Evolutionary conservation across 495 filamentous ascomycete species (phyloP), one percentile per base, ranked within the genome.

Genomic region (Neurospora sp.): DNA sequence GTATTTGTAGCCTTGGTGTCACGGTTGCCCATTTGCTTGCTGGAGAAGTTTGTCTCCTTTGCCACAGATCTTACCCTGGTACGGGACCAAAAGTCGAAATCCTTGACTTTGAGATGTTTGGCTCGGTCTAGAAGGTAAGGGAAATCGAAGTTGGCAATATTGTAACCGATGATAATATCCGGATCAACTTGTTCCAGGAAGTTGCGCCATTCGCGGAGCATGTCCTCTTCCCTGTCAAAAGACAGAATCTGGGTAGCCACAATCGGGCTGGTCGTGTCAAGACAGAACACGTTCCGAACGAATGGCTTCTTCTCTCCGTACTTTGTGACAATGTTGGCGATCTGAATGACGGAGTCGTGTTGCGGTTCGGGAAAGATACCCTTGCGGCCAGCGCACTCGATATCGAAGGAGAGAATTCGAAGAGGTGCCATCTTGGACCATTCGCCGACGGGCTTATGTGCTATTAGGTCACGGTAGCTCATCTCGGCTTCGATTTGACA

Each of bases 361-460:
- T 94, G 86, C 27, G 96, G 88, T 81, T 98, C 95, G 4, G 96
- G 96, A 79, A 99, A 99, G 78, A 99, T 90, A 45, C 96, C 96
- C 81, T 98, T 97, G 74, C 96, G 92, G 37, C 96, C 96, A 73
- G 96, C 96, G 79, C 96, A 99, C 80, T 99, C 96, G 75, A 99
- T 99, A 88, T 99, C 96, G 75, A 99, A 98, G 3, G 94, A 98
- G 16, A 99, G 81, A 70, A 97, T 90, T 44, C 96, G 89, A 22
- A 99, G 84, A 1, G 96, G 96, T 0, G 96, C 96, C 93, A 99
- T 98, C 82, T 97, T 99, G 10, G 93, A 93, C 93, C 96, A 99
- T 79, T 98, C 96, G 4, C 94, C 96, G 72, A 92, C 91, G n/a
- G 93, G 89, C 35, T 92, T 86, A 79, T 98, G 95, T 8, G 96